A percentile compares a stretch with the other conserved stretches of the same genome.
Conservation (phyloP, 225 moss, liverwort and hornwort genomes). For the Pleurozium schreberi region DNA sequence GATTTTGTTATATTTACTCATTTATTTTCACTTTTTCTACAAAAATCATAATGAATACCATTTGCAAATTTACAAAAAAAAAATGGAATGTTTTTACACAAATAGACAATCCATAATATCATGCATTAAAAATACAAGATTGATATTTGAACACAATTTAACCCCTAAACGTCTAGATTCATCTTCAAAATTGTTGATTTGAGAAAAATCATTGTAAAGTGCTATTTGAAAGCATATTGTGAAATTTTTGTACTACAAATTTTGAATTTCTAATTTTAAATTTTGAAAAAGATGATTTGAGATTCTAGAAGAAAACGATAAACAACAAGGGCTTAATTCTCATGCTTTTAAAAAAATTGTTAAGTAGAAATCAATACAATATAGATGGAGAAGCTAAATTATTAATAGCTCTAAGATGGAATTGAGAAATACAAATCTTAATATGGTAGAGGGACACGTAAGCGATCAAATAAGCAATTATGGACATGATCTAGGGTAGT, state of each 20-base stretch:
- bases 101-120: not conserved
- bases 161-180: too few relatives aligned
- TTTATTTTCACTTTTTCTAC: not conserved
- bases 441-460: too few relatives aligned
- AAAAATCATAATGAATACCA: not conserved
- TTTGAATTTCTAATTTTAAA: not conserved
- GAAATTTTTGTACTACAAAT: not conserved
- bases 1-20: not conserved
- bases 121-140: not conserved
- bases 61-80: not conserved
- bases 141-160: not conserved
- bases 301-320: accelerated
- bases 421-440: not conserved
- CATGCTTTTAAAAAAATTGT: not conserved
- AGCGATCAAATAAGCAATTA: not conserved
- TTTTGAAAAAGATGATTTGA: not conserved
- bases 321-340: not conserved
- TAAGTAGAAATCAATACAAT: not conserved
- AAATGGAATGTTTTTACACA: not conserved
- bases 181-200: too few relatives aligned
- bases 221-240: not conserved
- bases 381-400: not conserved
- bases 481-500: too few relatives aligned
- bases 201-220: too few relatives aligned
- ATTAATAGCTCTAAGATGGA: not conserved